These are phyloP conservation scores for Pichia nanzhaoensis DNA, from an alignment of 805 yeast species.

Conservation along the genomic window DNA sequence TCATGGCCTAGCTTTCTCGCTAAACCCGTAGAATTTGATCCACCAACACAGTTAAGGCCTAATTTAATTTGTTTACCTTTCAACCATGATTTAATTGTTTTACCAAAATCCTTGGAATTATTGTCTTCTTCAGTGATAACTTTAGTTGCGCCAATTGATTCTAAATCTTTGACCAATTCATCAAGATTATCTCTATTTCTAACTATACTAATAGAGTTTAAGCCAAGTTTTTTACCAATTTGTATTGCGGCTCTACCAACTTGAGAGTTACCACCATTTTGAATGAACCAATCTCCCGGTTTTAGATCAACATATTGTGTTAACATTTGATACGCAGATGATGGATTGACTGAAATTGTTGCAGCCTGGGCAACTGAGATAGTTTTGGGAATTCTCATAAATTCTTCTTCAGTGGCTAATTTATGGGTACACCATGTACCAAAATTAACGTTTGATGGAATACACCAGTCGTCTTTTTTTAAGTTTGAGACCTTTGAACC, in stretches of 20 bases:
- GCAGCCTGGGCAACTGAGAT: conserved; percentile 63
- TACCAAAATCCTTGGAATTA: conserved; percentile 57
- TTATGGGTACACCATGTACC: conserved; percentile 95
- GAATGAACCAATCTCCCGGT: conserved; percentile 86
- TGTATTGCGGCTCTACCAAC: conserved; percentile 92
- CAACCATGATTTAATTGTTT: conserved; percentile 49
- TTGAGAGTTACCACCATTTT: conserved; percentile 94
- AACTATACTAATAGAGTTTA: conserved; percentile 80
- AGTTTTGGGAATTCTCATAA: conserved; percentile 55
- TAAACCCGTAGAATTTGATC: conserved; percentile 71
- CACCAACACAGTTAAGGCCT: conserved; percentile 92
- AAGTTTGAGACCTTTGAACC: conserved; percentile 48
- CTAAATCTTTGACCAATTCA: conserved; percentile 46
- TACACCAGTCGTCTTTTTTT: conserved; percentile 76
- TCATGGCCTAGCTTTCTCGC: conserved; percentile 73
- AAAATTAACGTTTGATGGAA: conserved; percentile 68
- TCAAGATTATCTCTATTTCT: conserved; percentile 79
- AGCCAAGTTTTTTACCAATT: conserved; percentile 69
- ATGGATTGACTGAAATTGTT: conserved; percentile 86
- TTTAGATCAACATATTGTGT: conserved; percentile 55
- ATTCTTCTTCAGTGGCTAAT: conserved; percentile 41
- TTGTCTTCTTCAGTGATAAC: conserved; percentile 89
- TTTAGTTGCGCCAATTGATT: conserved; percentile 70
- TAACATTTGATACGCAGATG: conserved; percentile 86
- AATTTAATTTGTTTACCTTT: conserved; percentile 53